phyloP scores from a whole-genome alignment of 306 rosid species.

The Vicia sativa region DNA sequence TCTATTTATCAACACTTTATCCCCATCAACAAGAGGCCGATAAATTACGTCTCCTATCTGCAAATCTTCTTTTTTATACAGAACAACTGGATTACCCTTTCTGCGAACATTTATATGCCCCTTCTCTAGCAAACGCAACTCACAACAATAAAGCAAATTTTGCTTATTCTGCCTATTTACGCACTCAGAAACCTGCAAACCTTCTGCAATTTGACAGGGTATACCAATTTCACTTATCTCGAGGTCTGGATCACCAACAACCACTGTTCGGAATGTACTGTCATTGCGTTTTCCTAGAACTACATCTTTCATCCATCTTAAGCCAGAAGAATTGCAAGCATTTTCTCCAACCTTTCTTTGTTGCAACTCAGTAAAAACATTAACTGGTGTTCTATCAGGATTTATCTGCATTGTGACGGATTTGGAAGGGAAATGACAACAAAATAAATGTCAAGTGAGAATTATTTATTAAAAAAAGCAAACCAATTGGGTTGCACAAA shows the following conservation, averaged over 20 bases:
- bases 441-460: too few species aligned
- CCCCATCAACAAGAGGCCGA: constrained; percentile 81
- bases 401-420: constrained; percentile 59
- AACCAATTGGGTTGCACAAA: too few species aligned
- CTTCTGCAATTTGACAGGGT: constrained; percentile 84
- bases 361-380: constrained; percentile 53
- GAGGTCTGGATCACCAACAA: constrained; percentile 90
- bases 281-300: constrained; percentile 92
- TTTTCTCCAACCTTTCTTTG: constrained; percentile 62
- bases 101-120: constrained; percentile 65
- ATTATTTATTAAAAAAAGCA: too few species aligned
- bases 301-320: constrained; percentile 94
- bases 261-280: constrained; percentile 77
- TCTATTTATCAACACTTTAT: constrained; percentile 78
- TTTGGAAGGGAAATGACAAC: too few species aligned
- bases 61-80: constrained; percentile 54
- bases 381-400: constrained; percentile 57
- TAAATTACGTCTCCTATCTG: constrained; percentile 68
- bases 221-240: constrained; percentile 80
- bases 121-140: constrained; percentile 63
- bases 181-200: constrained; percentile 64
- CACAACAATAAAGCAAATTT: constrained; percentile 54
- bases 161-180: constrained; percentile 70
- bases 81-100: constrained; percentile 48
- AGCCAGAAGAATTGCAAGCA: constrained; percentile 77